A percentile compares a stretch with the other conserved stretches of the same genome.
phyloP scores from a whole-genome alignment of 2,329 filamentous ascomycete species.

The Pseudonectria buxi region DNA sequence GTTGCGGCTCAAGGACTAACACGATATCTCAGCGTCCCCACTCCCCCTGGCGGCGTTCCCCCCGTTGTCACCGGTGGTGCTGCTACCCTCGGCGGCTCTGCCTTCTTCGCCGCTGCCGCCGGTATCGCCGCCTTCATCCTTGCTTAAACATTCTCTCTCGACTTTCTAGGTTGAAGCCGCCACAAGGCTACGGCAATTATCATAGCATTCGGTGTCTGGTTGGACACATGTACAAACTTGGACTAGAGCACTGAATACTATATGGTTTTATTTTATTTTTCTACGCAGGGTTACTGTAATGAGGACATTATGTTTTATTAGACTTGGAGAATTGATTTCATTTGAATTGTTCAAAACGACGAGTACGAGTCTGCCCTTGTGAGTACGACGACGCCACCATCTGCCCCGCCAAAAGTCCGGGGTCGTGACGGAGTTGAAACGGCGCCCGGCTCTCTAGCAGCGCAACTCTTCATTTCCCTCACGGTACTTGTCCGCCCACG shows the following conservation, averaged over 20 bases:
- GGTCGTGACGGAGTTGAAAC: too few species aligned
- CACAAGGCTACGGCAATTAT: slow-evolving; percentile 34
- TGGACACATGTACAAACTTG: slow-evolving; percentile 32
- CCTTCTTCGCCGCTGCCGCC: slow-evolving; percentile 47
- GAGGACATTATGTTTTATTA: too few species aligned
- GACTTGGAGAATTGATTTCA: too few species aligned
- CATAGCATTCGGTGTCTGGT: slow-evolving; percentile 26
- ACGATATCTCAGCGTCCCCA: slow-evolving; percentile 1
- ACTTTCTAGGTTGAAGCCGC: slow-evolving; percentile 31
- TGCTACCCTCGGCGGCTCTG: slow-evolving; percentile 46
- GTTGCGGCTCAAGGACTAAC: slow-evolving; percentile 12
- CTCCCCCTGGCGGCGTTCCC: slow-evolving; percentile 22
- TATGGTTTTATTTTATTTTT: slow-evolving; percentile 12
- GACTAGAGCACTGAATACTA: slow-evolving; percentile 31
- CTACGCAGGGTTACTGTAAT: too few species aligned
- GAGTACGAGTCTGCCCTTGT: too few species aligned
- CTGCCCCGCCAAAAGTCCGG: too few species aligned
- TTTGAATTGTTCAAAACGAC: too few species aligned
- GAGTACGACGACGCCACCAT: too few species aligned
- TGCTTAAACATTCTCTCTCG: slow-evolving; percentile 40
- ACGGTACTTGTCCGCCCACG: too few species aligned
- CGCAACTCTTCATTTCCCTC: too few species aligned
- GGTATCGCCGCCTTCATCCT: slow-evolving; percentile 48
- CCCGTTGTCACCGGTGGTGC: slow-evolving; percentile 45
- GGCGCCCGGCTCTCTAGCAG: too few species aligned